phyloP scores from a whole-genome alignment of 2,329 filamentous ascomycete species.

The Colletotrichum gloeosporioides region DNA sequence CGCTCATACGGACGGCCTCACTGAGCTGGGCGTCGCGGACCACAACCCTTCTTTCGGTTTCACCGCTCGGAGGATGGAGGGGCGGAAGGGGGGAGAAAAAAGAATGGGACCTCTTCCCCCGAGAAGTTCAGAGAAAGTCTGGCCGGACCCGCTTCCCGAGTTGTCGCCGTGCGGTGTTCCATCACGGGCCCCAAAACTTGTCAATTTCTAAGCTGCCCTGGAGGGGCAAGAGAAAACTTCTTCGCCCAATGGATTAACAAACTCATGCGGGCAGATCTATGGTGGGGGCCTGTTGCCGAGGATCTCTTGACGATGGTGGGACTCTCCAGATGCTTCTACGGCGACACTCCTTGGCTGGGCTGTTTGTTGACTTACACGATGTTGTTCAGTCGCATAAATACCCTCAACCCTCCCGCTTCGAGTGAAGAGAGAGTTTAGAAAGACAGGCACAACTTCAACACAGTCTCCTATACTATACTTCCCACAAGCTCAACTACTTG shows the following conservation, averaged over 20 bases:
- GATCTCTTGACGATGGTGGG: not conserved
- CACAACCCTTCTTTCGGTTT: not conserved
- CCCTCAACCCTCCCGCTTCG: not conserved
- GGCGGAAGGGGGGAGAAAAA: not conserved
- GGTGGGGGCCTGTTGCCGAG: not conserved
- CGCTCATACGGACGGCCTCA: not conserved
- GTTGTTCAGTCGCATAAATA: constrained; percentile 2
- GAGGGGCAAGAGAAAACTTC: not conserved
- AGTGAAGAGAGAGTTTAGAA: not conserved
- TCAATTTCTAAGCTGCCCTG: constrained; percentile 4
- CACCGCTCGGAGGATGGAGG: constrained; percentile 1
- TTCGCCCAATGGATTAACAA: not conserved
- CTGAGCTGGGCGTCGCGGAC: not conserved
- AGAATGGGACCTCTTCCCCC: not conserved
- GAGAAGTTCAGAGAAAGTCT: not conserved
- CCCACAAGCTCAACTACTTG: not conserved
- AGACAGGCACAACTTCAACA: not conserved
- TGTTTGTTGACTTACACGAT: constrained; percentile 1
- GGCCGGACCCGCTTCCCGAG: constrained; percentile 11
- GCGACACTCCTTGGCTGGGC: not conserved
- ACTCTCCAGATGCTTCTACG: constrained; percentile 20
- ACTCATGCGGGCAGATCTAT: not conserved
- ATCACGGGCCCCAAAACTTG: not conserved
- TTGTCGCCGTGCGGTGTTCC: constrained; percentile 8
- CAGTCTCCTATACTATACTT: not conserved